These are phyloP conservation scores for Umbelopsis ramanniana DNA, from an alignment of 192 early-diverging fungal genomes.

Conservation along the genomic window DNA sequence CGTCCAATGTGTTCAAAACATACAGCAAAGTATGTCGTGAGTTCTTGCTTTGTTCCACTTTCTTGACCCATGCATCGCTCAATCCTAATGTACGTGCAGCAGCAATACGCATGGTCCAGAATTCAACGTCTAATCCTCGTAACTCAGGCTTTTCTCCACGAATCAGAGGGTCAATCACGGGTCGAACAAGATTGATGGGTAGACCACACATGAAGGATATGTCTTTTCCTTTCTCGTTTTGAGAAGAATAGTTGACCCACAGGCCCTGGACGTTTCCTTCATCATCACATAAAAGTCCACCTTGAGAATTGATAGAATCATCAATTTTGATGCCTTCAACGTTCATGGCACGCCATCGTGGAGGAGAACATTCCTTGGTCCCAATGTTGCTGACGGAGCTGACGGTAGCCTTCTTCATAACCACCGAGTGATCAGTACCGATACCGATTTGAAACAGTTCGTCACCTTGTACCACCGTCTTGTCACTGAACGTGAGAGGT, in stretches of 20 bases:
- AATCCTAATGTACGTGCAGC: constrained; percentile 66
- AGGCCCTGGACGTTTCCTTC: constrained; percentile 64
- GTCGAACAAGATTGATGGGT: constrained; percentile 50
- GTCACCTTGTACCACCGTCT: constrained; percentile 68
- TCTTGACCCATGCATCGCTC: constrained; percentile 59
- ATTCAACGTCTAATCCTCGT: constrained; percentile 64
- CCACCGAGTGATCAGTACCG: constrained; percentile 53
- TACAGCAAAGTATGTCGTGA: constrained; percentile 61
- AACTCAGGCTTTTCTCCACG: constrained; percentile 54
- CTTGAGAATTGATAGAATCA: constrained; percentile 67
- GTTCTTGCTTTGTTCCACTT: constrained; percentile 52
- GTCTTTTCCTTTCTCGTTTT: constrained; percentile 68
- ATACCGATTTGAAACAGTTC: constrained; percentile 58
- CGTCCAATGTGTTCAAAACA: constrained; percentile 61
- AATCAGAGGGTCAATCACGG: constrained; percentile 54
- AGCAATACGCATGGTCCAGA: constrained; percentile 62
- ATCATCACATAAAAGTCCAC: constrained; percentile 65
- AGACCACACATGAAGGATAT: constrained; percentile 65
- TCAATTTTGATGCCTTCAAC: constrained; percentile 69
- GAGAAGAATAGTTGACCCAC: constrained; percentile 75
- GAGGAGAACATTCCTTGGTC: constrained; percentile 71
- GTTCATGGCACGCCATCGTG: constrained; percentile 62
- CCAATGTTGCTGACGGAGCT: constrained; percentile 65
- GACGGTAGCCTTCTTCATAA: constrained; percentile 67
- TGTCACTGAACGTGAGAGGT: constrained; percentile 60